phyloP scores from a whole-genome alignment of 306 rosid genomes.

The Astragalus glycyphyllos region DNA sequence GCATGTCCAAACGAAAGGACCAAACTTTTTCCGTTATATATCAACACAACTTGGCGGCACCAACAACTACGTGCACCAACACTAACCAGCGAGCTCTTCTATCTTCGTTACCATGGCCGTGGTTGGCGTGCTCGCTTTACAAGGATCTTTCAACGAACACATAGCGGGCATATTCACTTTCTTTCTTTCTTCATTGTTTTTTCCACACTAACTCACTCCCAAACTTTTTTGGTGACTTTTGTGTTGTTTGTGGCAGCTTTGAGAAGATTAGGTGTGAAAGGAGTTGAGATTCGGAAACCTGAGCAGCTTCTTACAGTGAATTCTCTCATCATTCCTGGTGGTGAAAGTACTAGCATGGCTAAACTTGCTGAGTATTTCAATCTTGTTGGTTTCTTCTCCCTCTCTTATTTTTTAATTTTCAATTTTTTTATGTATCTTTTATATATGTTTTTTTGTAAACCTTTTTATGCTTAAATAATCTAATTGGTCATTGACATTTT shows the following conservation, averaged over 20 bases:
- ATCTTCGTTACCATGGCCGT: slow-evolving; percentile 56
- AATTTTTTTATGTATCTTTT: not conserved
- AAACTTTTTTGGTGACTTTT: not conserved
- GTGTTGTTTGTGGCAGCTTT: slow-evolving; percentile 56
- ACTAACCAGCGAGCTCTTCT: not conserved
- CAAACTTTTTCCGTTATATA: slow-evolving; percentile 12
- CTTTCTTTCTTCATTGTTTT: not conserved
- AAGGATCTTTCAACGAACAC: slow-evolving; percentile 96
- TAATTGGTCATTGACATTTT: not conserved
- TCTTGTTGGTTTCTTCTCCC: slow-evolving; percentile 51
- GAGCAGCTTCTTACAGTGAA: slow-evolving; percentile 77
- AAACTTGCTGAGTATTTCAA: slow-evolving; percentile 91
- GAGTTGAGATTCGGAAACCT: slow-evolving; percentile 85
- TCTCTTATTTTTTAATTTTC: not conserved
- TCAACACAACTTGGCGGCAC: not conserved
- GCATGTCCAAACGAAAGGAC: slow-evolving; percentile 36
- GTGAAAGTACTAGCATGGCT: slow-evolving; percentile 99
- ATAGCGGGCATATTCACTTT: slow-evolving; percentile 63
- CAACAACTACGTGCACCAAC: too few relatives aligned
- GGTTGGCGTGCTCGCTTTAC: slow-evolving; percentile 95
- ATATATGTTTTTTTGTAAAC: not conserved
- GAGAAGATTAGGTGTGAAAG: slow-evolving; percentile 86
- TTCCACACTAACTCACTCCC: not conserved
- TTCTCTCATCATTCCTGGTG: slow-evolving; percentile 94
- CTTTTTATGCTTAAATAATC: not conserved